Base-by-base conservation (phyloP, 2,329 filamentous ascomycete genomes). In the Scytalidium sp. region DNA sequence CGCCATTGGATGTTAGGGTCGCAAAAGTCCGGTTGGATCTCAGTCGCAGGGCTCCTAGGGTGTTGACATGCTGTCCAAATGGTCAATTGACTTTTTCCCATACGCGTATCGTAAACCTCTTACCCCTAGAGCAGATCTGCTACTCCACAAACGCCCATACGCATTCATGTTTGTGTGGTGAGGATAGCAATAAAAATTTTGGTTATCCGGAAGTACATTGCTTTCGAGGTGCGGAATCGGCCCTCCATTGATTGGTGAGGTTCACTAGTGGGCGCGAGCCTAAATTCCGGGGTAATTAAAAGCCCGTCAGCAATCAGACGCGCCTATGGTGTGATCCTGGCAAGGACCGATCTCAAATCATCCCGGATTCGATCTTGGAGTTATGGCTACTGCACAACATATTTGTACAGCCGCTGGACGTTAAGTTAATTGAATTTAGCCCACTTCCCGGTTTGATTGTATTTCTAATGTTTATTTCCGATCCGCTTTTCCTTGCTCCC, bases 101-200 rank as follows among this genome's bases (percentile, higher is more conserved):
- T 13, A 20, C 8, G 22, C 1, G 9, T 3, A 25, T n/a, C 19
- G n/a, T n/a, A n/a, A 19, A 21, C 19, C 17, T 41, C 46, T 47
- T 60, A 64, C 64, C 56, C 56, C 56, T 25, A 60, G 56, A 60
- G 61, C 57, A 60, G 60, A 56, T 50, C 62, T 57, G 54, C 63
- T 57, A 56, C 59, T 60, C 50, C 51, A 54, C 46, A 65, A 54
- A 59, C 65, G 56, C 50, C 61, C 60, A 41, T 43, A 50, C 40
- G 57, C 52, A 53, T 57, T 60, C 64, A 66, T 65, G 43, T 45
- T 58, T 53, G 52, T 41, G 13, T 36, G 32, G 17, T 10, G 32
- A n/a, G n/a, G n/a, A n/a, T n/a, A n/a, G n/a, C n/a, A n/a, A n/a
- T n/a, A 36, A 36, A 36, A 36, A 36, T 36, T 36, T 36, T 29